Evolutionary conservation across 2,329 filamentous ascomycete genomes (phyloP).

Genomic region (Helminthosporium solani): DNA sequence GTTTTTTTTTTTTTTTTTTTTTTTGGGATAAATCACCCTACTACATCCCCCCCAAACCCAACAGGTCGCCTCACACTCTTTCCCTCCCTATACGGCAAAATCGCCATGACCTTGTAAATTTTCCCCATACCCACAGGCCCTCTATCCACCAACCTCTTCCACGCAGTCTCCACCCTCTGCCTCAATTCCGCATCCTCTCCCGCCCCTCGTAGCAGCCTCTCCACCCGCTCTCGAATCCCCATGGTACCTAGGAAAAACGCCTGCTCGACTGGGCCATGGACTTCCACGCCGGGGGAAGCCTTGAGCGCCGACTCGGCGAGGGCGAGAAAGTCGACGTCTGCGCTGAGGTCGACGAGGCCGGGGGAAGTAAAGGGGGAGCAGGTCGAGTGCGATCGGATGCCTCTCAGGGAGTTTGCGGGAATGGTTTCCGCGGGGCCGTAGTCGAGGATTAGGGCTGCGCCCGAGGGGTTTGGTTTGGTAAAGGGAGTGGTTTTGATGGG

Average conservation of each 20-base stretch:
- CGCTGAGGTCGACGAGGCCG: slow-evolving; percentile 83
- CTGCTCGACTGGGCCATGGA: slow-evolving; percentile 89
- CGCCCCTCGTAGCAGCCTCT: slow-evolving; percentile 28
- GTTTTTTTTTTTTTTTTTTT: neutral
- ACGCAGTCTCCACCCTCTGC: slow-evolving; percentile 66
- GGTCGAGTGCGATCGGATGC: slow-evolving; percentile 74
- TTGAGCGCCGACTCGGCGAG: slow-evolving; percentile 78
- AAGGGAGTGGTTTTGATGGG: slow-evolving; percentile 20
- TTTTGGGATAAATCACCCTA: too few relatives aligned
- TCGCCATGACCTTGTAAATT: slow-evolving; percentile 89
- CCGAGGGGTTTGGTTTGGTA: slow-evolving; percentile 65
- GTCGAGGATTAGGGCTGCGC: slow-evolving; percentile 92
- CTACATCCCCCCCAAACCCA: slow-evolving; percentile 77
- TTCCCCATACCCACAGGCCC: slow-evolving; percentile 87
- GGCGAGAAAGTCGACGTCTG: slow-evolving; percentile 89
- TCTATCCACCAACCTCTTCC: slow-evolving; percentile 80
- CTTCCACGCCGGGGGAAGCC: slow-evolving; percentile 78
- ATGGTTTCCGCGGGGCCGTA: slow-evolving; percentile 81
- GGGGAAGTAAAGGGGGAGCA: slow-evolving; percentile 79
- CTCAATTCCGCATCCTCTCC: slow-evolving; percentile 43
- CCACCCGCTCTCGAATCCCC: slow-evolving; percentile 64
- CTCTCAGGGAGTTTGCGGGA: slow-evolving; percentile 85
- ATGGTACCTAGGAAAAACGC: slow-evolving; percentile 74
- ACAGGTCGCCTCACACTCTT: slow-evolving; percentile 73
- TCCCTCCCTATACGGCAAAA: slow-evolving; percentile 67